Evolutionary conservation across 495 filamentous ascomycete genomes (phyloP).

Genomic region (Penicillium goetzii): DNA sequence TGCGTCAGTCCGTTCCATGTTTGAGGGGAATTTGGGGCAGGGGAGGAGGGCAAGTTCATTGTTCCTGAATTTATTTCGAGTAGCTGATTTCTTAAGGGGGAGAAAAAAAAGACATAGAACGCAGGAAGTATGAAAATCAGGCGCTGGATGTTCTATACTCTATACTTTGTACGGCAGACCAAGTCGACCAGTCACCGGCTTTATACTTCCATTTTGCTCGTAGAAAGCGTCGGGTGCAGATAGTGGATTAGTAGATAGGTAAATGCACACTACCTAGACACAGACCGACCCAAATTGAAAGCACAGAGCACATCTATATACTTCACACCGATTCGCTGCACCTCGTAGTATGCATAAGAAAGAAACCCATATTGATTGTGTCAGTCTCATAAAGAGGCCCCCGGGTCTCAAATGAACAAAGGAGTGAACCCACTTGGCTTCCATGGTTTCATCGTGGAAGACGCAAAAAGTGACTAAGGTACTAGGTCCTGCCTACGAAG

Average conservation of each 20-base stretch:
- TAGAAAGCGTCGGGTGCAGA: neutral
- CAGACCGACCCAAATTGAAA: too few species aligned
- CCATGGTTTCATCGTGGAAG: conserved; percentile 17
- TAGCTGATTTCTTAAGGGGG: neutral
- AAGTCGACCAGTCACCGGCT: neutral
- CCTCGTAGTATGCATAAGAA: too few species aligned
- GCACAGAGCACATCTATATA: neutral
- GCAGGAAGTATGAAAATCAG: neutral
- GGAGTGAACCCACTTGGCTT: conserved; percentile 5
- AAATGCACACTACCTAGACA: neutral
- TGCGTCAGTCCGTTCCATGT: conserved; percentile 31
- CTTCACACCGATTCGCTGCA: neutral
- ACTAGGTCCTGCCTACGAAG: neutral
- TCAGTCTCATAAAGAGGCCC: neutral
- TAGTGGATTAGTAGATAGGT: neutral
- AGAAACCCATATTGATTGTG: neutral
- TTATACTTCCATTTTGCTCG: neutral
- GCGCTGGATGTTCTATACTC: too few species aligned
- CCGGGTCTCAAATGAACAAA: conserved; percentile 17
- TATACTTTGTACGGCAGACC: neutral
- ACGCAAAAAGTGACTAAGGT: neutral
- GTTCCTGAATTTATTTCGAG: conserved; percentile 22
- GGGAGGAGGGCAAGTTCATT: conserved; percentile 13
- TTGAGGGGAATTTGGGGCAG: conserved; percentile 6
- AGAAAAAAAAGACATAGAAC: neutral